Conservation (phyloP, 257 asterid species). For the Solanum piurae region DNA sequence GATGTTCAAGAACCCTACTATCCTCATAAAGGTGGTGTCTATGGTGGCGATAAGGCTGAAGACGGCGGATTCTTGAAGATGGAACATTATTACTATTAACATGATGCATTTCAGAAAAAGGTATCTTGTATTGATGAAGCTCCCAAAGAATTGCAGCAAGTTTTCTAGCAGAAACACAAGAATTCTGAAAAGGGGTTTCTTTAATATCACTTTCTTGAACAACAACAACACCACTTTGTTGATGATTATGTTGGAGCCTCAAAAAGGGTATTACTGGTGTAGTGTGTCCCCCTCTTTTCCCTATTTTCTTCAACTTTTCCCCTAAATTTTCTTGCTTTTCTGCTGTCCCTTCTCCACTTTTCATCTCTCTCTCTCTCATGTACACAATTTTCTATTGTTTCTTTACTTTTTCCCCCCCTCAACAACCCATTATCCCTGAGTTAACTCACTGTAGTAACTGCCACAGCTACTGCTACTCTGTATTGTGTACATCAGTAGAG, state of each 20-base stretch:
- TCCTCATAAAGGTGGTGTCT: slow-evolving; percentile 31
- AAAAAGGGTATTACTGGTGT: slow-evolving; percentile 77
- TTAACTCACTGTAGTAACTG: neutral
- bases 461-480: neutral
- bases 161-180: slow-evolving; percentile 64
- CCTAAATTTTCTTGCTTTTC: slow-evolving; percentile 62
- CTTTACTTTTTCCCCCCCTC: neutral
- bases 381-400: slow-evolving; percentile 9
- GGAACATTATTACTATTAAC: slow-evolving; percentile 5
- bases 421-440: neutral
- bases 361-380: slow-evolving; percentile 45
- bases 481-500: neutral
- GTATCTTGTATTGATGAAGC: slow-evolving; percentile 45
- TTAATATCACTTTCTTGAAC: slow-evolving; percentile 12
- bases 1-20: slow-evolving; percentile 19
- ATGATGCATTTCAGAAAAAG: slow-evolving; percentile 49
- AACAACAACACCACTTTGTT: slow-evolving; percentile 1
- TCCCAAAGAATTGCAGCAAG: slow-evolving; percentile 88
- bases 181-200: slow-evolving; percentile 10
- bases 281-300: slow-evolving; percentile 67
- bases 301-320: slow-evolving; percentile 77
- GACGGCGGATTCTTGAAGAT: slow-evolving; percentile 61
- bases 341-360: slow-evolving; percentile 57
- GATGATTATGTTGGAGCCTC: slow-evolving; percentile 24
- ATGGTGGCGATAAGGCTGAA: slow-evolving; percentile 20